Evolutionary conservation across 1,139 yeast genomes (phyloP).

Genomic region (Yamadazyma triangularis): DNA sequence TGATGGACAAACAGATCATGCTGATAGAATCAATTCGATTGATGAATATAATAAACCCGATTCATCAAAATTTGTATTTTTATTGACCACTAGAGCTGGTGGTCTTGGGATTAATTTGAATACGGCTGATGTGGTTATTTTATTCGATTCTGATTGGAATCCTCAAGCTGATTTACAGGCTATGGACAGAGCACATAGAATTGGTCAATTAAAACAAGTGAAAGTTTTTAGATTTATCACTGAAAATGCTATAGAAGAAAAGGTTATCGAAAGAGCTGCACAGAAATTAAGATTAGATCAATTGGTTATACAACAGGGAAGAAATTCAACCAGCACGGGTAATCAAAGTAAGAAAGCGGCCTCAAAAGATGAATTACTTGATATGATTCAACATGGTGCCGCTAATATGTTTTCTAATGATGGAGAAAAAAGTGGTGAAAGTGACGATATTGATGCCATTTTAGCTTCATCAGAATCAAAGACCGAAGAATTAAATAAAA

Average conservation of each 20-base stretch:
- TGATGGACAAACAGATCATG: slow-evolving; percentile 78
- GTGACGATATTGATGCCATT: slow-evolving; percentile 61
- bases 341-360: slow-evolving; percentile 40
- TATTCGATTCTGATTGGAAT: slow-evolving; percentile 82
- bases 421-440: slow-evolving; percentile 23
- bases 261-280: slow-evolving; percentile 74
- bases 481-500: slow-evolving; percentile 57
- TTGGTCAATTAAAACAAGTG: slow-evolving; percentile 81
- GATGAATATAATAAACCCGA: slow-evolving; percentile 73
- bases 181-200: slow-evolving; percentile 86
- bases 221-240: slow-evolving; percentile 73
- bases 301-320: slow-evolving; percentile 76
- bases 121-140: slow-evolving; percentile 67
- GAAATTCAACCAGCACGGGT: slow-evolving; percentile 38
- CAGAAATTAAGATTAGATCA: slow-evolving; percentile 76
- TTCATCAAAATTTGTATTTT: slow-evolving; percentile 63
- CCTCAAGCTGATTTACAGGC: slow-evolving; percentile 88
- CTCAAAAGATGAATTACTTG: slow-evolving; percentile 66
- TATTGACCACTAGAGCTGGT: slow-evolving; percentile 80
- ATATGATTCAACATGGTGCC: slow-evolving; percentile 82
- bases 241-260: slow-evolving; percentile 78
- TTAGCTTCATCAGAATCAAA: slow-evolving; percentile 59
- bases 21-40: slow-evolving; percentile 69
- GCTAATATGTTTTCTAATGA: slow-evolving; percentile 55
- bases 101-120: slow-evolving; percentile 83